Evolutionary conservation across 179 eudicot species (phyloP), one percentile per base, ranked within the genome.

Genomic region (Heliamphora pulchella): DNA sequence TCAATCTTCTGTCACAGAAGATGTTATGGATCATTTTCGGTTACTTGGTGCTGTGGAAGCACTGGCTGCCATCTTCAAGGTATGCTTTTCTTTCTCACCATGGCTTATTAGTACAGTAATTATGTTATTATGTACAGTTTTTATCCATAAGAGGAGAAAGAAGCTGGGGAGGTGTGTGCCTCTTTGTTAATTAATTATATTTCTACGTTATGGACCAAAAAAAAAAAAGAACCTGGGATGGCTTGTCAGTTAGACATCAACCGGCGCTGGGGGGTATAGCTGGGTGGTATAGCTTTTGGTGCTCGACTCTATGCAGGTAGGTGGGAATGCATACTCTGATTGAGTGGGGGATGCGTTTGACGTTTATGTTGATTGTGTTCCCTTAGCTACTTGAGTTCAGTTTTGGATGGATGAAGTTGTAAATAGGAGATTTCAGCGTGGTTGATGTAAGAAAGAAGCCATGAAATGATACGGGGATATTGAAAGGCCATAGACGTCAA

Each of bases 1-100:
- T 83, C 79, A 93, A 76, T 88, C 94, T 80, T 86, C 92, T 68
- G 74, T 83, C 80, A 81, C 90, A 17, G 92, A 88, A 76, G 90
- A 88, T 83, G 86, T 84, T 61, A 70, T 86, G 80, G 91, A 91
- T 78, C 96, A 91, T 83, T 92, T 96, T 76, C 94, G 89, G 68
- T 84, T 94, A 80, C 96, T 96, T 86, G 98, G 98, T 80, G 90
- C 87, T 53, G 88, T 92, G 80, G 98, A 92, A 83, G 87, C 97
- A 54, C 53, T 93, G 80, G 96, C 97, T 81, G 92, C 98, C 73
- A 86, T 94, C 81, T 96, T 94, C 80, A 92, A 96, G 98, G 98
- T 96, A 81, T 70, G 66, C 75, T 83, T 80, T 79, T 64, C 74
- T 70, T 82, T 53, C 47, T 69, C 75, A 51, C 22, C 17, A 53